These are phyloP conservation scores for Phytophthora kernoviae DNA, from an alignment of 352 stramenopile species.

Conservation along the genomic window DNA sequence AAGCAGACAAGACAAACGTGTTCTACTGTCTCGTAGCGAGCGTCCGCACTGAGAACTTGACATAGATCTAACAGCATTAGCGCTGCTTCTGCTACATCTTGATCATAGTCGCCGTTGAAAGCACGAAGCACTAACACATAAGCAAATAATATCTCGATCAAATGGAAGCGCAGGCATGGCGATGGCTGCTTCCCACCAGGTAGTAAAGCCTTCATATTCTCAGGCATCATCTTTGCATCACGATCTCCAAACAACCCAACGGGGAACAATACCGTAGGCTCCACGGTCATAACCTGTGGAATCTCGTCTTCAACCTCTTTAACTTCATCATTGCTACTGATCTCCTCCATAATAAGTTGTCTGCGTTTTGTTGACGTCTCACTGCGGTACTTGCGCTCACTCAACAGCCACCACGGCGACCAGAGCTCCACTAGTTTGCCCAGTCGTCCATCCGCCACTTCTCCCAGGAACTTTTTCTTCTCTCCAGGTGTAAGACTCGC, in stretches of 20 bases:
- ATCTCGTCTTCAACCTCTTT: constrained; percentile 12
- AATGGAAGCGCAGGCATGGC: constrained; percentile 54
- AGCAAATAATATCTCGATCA: constrained; percentile 72
- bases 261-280: constrained; percentile 43
- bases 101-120: constrained; percentile 80
- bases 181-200: constrained; percentile 34
- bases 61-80: constrained; percentile 51
- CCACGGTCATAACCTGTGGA: not conserved
- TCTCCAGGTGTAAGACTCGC: constrained; percentile 65
- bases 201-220: constrained; percentile 39
- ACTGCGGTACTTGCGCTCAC: constrained; percentile 46
- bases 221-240: constrained; percentile 41
- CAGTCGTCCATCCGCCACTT: constrained; percentile 67
- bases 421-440: constrained; percentile 70
- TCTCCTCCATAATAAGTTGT: constrained; percentile 58
- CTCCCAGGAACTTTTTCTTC: constrained; percentile 59
- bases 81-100: constrained; percentile 59
- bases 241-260: constrained; percentile 51
- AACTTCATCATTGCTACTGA: constrained; percentile 20
- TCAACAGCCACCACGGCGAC: constrained; percentile 75
- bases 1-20: constrained; percentile 51
- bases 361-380: constrained; percentile 49
- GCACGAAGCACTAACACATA: constrained; percentile 72
- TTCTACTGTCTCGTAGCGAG: constrained; percentile 51
- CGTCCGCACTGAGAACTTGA: constrained; percentile 51